These are phyloP conservation scores for Hemileccinum impolitum DNA, from an alignment of 768 basidiomycete species.

Conservation along the genomic window DNA sequence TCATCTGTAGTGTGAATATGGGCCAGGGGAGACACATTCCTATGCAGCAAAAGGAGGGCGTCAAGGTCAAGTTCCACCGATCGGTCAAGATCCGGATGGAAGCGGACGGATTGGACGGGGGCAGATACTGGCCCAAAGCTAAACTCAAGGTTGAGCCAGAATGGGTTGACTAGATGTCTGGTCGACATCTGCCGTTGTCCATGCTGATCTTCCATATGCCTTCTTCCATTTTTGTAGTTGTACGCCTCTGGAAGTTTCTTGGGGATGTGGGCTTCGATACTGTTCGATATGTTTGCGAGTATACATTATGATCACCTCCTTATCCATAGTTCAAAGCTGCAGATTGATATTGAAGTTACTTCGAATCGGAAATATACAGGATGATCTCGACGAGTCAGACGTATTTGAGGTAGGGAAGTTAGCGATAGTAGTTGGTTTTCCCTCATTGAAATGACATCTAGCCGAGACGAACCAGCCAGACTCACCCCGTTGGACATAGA, in stretches of 20 bases:
- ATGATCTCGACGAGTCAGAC: too few species aligned
- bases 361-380: too few species aligned
- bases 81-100: constrained; percentile 51
- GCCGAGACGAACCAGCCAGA: not conserved
- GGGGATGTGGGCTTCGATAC: too few species aligned
- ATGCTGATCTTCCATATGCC: not conserved
- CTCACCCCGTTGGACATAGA: not conserved
- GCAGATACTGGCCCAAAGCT: constrained; percentile 41
- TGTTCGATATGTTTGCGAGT: too few species aligned
- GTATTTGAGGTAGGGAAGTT: too few species aligned
- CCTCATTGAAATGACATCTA: too few species aligned
- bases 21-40: constrained; percentile 43
- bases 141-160: constrained; percentile 34
- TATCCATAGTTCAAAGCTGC: too few species aligned
- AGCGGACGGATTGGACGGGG: constrained; percentile 33
- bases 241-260: not conserved
- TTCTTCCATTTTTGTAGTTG: not conserved
- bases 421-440: too few species aligned
- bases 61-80: constrained; percentile 47
- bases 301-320: too few species aligned
- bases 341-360: too few species aligned
- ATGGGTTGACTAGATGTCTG: constrained; percentile 38
- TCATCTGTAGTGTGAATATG: constrained; percentile 30
- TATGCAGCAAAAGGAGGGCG: constrained; percentile 32
- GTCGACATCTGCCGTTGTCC: not conserved